phyloP scores from a whole-genome alignment of 495 filamentous ascomycete species.

The Oidiodendron maius region DNA sequence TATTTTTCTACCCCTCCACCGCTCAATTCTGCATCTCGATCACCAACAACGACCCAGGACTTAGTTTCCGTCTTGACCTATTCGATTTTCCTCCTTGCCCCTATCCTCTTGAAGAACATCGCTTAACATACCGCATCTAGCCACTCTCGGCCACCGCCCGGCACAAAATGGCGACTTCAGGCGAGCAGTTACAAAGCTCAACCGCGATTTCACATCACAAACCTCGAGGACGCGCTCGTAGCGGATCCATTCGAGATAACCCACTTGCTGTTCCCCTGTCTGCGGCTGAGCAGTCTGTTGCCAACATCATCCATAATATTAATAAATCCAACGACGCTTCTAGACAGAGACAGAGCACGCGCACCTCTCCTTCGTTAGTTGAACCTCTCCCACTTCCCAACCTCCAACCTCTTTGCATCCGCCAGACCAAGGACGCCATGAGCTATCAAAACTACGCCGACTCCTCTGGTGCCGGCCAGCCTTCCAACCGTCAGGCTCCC shows the following conservation, averaged over 20 bases:
- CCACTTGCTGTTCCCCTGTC: slow-evolving; percentile 5
- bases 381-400: background rate
- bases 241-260: background rate
- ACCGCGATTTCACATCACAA: background rate
- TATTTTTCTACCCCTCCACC: too few relatives aligned
- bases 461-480: background rate
- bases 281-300: background rate
- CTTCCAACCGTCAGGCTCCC: slow-evolving; percentile 21
- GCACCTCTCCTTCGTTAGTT: background rate
- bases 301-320: background rate
- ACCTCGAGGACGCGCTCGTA: slow-evolving; percentile 2
- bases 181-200: background rate
- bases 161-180: background rate
- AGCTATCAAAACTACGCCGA: slow-evolving; percentile 21
- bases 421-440: background rate
- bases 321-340: background rate
- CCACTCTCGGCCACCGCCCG: background rate
- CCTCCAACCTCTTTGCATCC: background rate
- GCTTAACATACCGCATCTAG: background rate
- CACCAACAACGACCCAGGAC: too few relatives aligned
- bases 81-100: too few relatives aligned
- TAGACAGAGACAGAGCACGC: background rate
- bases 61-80: too few relatives aligned
- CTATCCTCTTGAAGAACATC: background rate
- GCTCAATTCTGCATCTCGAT: too few relatives aligned